These are phyloP conservation scores for Lathyrus oleraceus DNA, from an alignment of 306 rosid genomes.

Conservation along the genomic window DNA sequence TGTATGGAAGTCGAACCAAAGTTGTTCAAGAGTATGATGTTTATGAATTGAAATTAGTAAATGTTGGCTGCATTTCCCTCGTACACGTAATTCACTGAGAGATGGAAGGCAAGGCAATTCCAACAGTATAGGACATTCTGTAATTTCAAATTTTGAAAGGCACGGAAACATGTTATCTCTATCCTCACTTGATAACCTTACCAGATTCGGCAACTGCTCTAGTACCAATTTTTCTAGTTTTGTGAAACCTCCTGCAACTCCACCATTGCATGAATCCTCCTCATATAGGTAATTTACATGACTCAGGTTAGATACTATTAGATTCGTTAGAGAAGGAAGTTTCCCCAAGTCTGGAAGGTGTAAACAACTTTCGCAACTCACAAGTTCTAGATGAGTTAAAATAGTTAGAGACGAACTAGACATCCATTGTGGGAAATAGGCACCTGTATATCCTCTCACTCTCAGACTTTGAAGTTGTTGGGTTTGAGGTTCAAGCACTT, in stretches of 20 bases:
- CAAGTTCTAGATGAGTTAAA: neutral
- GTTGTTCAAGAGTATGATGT: neutral
- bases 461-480: neutral
- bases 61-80: neutral
- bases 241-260: too few species aligned
- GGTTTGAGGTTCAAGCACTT: conserved; percentile 28
- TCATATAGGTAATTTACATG: too few species aligned
- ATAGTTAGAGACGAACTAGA: neutral
- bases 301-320: too few species aligned
- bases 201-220: too few species aligned
- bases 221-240: too few species aligned
- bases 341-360: neutral
- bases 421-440: conserved; percentile 17
- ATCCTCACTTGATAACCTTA: too few species aligned
- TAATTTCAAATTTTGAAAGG: neutral
- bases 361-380: neutral
- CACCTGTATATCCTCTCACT: neutral
- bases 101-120: neutral
- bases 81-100: neutral
- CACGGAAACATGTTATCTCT: too few species aligned
- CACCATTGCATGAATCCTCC: too few species aligned
- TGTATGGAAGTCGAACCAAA: neutral
- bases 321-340: neutral
- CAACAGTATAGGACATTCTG: neutral
- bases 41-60: neutral